Evolutionary conservation across 257 asterid species (phyloP), one percentile per base, ranked within the genome.

Genomic region (Lycium ferocissimum): DNA sequence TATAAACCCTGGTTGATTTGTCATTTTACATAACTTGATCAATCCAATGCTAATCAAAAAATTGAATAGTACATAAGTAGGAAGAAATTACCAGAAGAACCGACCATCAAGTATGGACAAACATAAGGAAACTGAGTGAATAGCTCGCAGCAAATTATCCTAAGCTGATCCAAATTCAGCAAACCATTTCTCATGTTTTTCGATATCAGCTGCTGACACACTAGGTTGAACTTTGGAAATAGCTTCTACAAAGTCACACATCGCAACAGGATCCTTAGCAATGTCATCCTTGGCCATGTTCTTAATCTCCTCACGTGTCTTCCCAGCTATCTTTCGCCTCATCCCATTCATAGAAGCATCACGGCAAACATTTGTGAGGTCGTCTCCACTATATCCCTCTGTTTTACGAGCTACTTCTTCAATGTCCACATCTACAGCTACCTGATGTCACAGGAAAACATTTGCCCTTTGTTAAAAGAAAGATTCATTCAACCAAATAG

Each of bases 331-430:
- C 91, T 91, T 92, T 56, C 98, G 92, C 84, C 98, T 93, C 98
- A 94, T 95, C 22, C 98, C 98, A 83, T 96, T 96, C 85, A 96
- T 81, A 69, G 98, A 96, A 78, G 99, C 99, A 70, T 95, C 99
- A 4, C 99, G 91, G 79, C 99, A 95, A 78, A 97, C 98, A 67
- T 97, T 97, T 85, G 99, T 97, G 20, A 97, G 90, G 86, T 97
- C 99, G 9, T 97, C 98, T 73, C 99, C 98, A 87, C 99, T 95
- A 92, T 97, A 97, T 57, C 99, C 99, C 89, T 97, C 97, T 18
- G 98, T 97, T 82, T 56, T 85, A 6, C 98, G 97, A 79, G 99
- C 98, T 51, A 97, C 98, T 81, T 93, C 98, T 62, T 97, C 98
- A 8, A 92, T 91, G 82, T 95, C 98, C 79, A 95, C 98, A 88